These are phyloP conservation scores for Alternaria atra DNA, from an alignment of 2,329 filamentous ascomycete genomes.

Conservation along the genomic window DNA sequence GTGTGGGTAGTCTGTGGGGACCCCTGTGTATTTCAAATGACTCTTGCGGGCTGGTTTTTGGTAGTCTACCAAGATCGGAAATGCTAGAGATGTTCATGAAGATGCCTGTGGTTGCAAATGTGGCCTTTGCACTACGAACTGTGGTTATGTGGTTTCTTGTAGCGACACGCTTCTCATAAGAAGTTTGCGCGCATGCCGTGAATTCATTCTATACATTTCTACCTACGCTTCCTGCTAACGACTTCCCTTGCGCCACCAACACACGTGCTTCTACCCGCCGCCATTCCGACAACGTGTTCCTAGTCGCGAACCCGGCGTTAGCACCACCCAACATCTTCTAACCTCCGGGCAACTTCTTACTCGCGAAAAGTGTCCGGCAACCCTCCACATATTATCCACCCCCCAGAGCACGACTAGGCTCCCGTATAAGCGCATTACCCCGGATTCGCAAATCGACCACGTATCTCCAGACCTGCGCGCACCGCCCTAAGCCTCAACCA, in stretches of 20 bases:
- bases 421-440: neutral
- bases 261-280: constrained; percentile 2
- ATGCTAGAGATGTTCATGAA: constrained; percentile 10
- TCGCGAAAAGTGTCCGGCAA: neutral
- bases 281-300: constrained; percentile 11
- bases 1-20: constrained; percentile 5
- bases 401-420: neutral
- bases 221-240: neutral
- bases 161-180: neutral
- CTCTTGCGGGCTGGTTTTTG: constrained; percentile 1
- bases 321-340: constrained; percentile 9
- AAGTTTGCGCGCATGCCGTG: neutral
- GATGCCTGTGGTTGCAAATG: neutral
- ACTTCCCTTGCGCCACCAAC: neutral
- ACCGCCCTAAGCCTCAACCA: neutral
- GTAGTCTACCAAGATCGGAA: constrained; percentile 5
- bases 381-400: neutral
- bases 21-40: constrained; percentile 2
- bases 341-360: constrained; percentile 9
- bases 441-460: neutral
- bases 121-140: neutral
- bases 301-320: constrained; percentile 11
- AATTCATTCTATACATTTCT: neutral
- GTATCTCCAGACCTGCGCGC: neutral
- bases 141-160: neutral